Conservation (phyloP, 768 basidiomycete genomes). For the Amanita subjunquillea region DNA sequence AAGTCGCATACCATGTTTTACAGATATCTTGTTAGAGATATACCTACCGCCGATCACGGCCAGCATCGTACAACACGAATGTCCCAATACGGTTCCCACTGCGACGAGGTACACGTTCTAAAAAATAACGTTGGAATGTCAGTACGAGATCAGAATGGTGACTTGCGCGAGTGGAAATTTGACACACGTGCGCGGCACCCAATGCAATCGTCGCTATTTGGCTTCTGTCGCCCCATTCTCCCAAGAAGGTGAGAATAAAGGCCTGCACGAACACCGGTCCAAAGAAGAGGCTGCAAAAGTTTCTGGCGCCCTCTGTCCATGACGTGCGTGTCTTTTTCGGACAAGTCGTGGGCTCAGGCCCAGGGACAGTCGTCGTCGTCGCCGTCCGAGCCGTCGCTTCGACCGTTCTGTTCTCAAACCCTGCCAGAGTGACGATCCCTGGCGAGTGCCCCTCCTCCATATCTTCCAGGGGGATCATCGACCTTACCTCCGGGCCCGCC, state of each 20-base stretch:
- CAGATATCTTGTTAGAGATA: conserved; percentile 88
- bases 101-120: conserved; percentile 87
- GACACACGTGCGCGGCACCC: conserved; percentile 82
- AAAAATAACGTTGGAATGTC: too few relatives aligned
- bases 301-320: conserved; percentile 55
- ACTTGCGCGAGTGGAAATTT: neutral
- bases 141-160: neutral
- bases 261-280: conserved; percentile 95
- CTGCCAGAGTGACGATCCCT: neutral
- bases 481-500: conserved; percentile 22
- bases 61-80: conserved; percentile 75
- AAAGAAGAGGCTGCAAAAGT: conserved; percentile 72
- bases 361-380: neutral
- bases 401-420: conserved; percentile 12
- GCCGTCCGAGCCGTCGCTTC: neutral
- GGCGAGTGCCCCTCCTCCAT: conserved; percentile 54
- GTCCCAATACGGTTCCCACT: conserved; percentile 83
- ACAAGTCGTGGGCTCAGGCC: conserved; percentile 9
- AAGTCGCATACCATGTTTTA: conserved; percentile 71
- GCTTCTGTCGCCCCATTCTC: conserved; percentile 97
- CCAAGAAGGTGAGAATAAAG: conserved; percentile 93
- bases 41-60: conserved; percentile 93
- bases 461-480: conserved; percentile 55
- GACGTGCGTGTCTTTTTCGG: conserved; percentile 7
- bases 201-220: conserved; percentile 96